Evolutionary conservation across 306 rosid genomes (phyloP), one percentile per base, ranked within the genome.

Genomic region (Sesbania bispinosa): DNA sequence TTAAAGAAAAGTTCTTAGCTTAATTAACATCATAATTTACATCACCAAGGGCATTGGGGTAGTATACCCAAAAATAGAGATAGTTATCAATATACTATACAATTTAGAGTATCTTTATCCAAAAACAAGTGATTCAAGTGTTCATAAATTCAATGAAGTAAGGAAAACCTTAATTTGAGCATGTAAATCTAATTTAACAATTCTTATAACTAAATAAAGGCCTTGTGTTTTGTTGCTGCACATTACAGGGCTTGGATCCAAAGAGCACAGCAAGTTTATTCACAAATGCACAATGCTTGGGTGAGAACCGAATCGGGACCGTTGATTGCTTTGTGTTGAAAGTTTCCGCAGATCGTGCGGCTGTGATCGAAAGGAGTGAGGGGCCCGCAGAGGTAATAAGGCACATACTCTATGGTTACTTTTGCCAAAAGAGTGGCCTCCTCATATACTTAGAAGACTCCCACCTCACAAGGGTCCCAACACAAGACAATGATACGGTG

Each of bases 401-500:
- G 71, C 99, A 94, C 63, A 87, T 93, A 18, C 63, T 94, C 3
- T 94, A 87, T 10, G 99, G 97, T 11, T 94, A 94, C 58, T 94
- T 94, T 69, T 91, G 97, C 65, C 99, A 94, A 79, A 94, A 88
- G 74, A 90, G 91, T 67, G 99, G 99, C 1, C 95, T 94, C 57
- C 93, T 94, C 18, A 75, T 94, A 21, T 94, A 91, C 88, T 30
- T 94, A 1, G 99, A 94, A 79, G 99, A 94, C 80, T 91, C 99
- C 0, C 97, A 94, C 81, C 87, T 94, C 8, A 94, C 99, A 0
- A 77, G 97, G 57, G 96, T 94, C 0, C 88, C 88, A 48, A 78
- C 88, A 1, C 83, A 87, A 2, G 83, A 83, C 13, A 65, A 72
- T 32, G 89, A 94, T 46, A 80, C 86, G 0, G 89, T 94, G 52